Conservation (phyloP, 2,329 filamentous ascomycete species). For the Cryphonectria radicalis region DNA sequence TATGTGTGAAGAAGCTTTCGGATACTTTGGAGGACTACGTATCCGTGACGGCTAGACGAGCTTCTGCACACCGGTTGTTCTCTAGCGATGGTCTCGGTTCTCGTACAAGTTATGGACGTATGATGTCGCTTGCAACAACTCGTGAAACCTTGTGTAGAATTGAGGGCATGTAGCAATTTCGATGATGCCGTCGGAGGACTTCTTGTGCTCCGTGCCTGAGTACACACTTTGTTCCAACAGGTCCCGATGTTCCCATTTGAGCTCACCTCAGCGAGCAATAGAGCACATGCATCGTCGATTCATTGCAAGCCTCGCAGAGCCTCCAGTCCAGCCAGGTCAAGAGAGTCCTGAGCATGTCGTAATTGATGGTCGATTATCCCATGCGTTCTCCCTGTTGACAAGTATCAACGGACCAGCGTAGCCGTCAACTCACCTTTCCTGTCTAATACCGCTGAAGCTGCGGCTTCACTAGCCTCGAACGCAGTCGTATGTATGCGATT, state of each 20-base stretch:
- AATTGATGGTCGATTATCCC: background rate
- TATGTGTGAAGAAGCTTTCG: background rate
- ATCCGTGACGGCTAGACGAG: background rate
- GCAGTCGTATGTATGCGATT: background rate
- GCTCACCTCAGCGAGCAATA: background rate
- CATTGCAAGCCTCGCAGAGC: background rate
- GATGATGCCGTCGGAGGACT: background rate
- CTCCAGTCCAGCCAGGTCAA: background rate
- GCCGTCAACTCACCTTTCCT: background rate
- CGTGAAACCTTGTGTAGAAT: background rate
- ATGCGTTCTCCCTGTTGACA: background rate
- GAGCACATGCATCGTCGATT: background rate
- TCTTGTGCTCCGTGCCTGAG: background rate
- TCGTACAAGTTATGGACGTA: background rate
- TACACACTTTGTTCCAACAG: background rate
- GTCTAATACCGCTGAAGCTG: background rate
- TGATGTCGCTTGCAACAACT: background rate
- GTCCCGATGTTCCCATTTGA: background rate
- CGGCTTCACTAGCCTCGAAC: background rate
- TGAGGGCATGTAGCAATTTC: background rate
- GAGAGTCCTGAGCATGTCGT: background rate
- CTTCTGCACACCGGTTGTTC: background rate
- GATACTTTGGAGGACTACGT: background rate
- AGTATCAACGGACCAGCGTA: background rate
- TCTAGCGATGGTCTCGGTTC: background rate